Base-by-base conservation (phyloP, 257 asterid genomes). In the Scutellaria galericulata region DNA sequence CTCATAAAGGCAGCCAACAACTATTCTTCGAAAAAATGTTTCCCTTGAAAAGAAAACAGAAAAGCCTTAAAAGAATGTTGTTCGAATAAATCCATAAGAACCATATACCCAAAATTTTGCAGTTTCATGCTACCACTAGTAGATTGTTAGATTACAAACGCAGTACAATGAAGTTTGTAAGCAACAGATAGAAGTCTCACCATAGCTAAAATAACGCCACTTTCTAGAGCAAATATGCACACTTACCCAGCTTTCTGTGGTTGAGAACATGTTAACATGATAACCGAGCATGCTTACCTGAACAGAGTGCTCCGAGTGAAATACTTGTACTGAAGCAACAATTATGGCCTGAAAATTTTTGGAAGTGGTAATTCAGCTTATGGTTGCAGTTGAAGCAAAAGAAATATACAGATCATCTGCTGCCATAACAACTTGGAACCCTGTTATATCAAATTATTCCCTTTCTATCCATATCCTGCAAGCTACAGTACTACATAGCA, bases 301-400 rank as follows among this genome's bases (percentile, higher is more conserved):
- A 76, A 73, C 59, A 73, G 83, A 66, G 76, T 69, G 84, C 81
- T 70, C 82, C 78, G 66, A 53, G 51, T 59, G 76, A 74, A 73
- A 71, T 59, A 65, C 81, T 77, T 39, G 78, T 78, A 79, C 71
- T 84, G 83, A 79, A 77, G 77, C 83, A 72, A 72, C 80, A 79
- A 77, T 56, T 48, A 82, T 73, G 68, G 83, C 96, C 95, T 87
- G 95, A 87, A 86, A 88, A 14, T 71, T 84, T 81, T 72, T 24
- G 70, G 42, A 80, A 75, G 79, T 39, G 75, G 80, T 73, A 59
- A 66, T 89, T 87, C 74, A 86, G 85, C 80, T 72, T 22, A 75
- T 24, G 48, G 45, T 54, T 69, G 84, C 66, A 68, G 45, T 64
- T 59, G 53, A 61, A 66, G 70, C 41, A 71, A 75, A 73, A 76